phyloP scores from a whole-genome alignment of 768 basidiomycete genomes.

The Trametes villosa region DNA sequence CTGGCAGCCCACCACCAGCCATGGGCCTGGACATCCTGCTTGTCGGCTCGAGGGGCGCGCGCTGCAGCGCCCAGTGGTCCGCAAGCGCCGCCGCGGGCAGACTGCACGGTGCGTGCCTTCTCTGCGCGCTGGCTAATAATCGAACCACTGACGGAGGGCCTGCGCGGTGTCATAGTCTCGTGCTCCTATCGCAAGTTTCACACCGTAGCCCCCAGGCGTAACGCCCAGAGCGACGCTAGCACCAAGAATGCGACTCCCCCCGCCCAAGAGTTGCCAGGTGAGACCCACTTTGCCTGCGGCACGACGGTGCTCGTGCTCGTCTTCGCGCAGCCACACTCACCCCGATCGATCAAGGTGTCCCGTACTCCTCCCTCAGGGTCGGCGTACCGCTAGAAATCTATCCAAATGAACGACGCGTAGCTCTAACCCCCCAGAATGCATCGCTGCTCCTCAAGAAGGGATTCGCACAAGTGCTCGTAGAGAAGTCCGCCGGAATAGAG shows the following conservation, averaged over 20 bases:
- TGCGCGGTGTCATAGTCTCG: slow-evolving; percentile 8
- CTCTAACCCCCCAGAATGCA: slow-evolving; percentile 81
- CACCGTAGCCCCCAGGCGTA: slow-evolving; percentile 9
- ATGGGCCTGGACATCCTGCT: slow-evolving; percentile 24
- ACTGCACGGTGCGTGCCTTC: slow-evolving; percentile 11
- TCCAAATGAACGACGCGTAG: slow-evolving; percentile 78
- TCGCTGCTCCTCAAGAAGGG: slow-evolving; percentile 82
- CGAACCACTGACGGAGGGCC: not conserved
- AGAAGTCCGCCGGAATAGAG: slow-evolving; percentile 67
- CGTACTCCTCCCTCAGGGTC: slow-evolving; percentile 74
- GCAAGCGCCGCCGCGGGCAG: slow-evolving; percentile 10
- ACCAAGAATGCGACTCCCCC: slow-evolving; percentile 5
- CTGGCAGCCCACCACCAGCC: slow-evolving; percentile 12
- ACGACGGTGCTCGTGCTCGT: too few species aligned
- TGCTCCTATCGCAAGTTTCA: slow-evolving; percentile 23
- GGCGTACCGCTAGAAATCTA: slow-evolving; percentile 81
- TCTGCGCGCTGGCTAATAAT: not conserved
- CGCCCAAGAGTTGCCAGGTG: slow-evolving; percentile 15
- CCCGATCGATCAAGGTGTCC: slow-evolving; percentile 42
- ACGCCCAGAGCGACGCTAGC: slow-evolving; percentile 10
- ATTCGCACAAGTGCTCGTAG: slow-evolving; percentile 72
- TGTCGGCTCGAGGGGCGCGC: slow-evolving; percentile 19
- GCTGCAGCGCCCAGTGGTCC: slow-evolving; percentile 7
- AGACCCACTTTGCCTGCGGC: not conserved
- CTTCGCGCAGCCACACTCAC: slow-evolving; percentile 12